phyloP scores from a whole-genome alignment of 2,329 filamentous ascomycete genomes.

The Didymosphaeria variabile region DNA sequence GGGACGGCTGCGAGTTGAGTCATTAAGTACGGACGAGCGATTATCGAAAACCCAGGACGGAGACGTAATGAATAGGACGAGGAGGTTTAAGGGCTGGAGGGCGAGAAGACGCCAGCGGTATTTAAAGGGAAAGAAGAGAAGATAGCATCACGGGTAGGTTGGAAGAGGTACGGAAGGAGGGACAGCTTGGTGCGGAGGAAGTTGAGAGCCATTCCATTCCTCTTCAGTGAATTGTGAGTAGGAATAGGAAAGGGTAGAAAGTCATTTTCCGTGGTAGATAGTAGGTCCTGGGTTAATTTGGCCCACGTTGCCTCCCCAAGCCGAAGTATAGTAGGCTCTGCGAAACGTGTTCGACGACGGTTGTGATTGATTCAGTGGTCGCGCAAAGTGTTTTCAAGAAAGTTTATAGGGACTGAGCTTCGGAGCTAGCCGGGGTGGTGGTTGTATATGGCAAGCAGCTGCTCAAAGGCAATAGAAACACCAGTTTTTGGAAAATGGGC shows the following conservation, averaged over 20 bases:
- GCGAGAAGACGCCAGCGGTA: conserved; percentile 56
- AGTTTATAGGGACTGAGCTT: not conserved
- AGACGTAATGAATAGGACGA: conserved; percentile 51
- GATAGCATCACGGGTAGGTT: conserved; percentile 36
- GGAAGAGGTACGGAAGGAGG: conserved; percentile 25
- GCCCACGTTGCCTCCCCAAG: no score
- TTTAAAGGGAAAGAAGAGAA: conserved; percentile 51
- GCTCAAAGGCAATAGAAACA: conserved; percentile 16
- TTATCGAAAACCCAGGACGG: conserved; percentile 50
- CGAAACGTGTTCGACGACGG: not conserved
- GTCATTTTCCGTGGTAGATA: no score
- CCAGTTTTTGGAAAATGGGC: conserved; percentile 7
- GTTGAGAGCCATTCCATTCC: conserved; percentile 23
- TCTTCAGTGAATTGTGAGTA: not conserved
- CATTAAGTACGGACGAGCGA: conserved; percentile 50
- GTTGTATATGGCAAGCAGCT: not conserved
- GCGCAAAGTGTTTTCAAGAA: not conserved
- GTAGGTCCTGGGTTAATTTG: no score
- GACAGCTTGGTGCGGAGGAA: conserved; percentile 25
- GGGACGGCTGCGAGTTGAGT: conserved; percentile 49
- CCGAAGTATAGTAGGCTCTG: not conserved
- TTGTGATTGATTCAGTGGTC: no score
- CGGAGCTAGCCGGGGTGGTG: not conserved
- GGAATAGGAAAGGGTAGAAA: not conserved
- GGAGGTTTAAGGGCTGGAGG: conserved; percentile 53